Evolutionary conservation across 345 rosid genomes (phyloP), one percentile per base, ranked within the genome.

Genomic region (Litchi chinensis): DNA sequence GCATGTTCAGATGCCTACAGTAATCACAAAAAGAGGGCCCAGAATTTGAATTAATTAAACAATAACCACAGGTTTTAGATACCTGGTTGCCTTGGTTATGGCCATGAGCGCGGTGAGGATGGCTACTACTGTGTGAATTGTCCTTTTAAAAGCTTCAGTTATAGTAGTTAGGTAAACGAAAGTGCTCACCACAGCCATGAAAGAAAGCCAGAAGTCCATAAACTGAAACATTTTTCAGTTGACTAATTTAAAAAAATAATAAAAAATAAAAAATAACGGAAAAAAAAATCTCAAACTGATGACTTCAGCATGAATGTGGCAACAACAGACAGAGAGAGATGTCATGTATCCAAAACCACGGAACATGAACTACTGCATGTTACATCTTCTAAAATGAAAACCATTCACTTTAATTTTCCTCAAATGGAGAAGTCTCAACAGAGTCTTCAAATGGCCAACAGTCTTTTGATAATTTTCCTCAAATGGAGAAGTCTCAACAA

Each of bases 191-290:
- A 96, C 95, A 54, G 97, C 99, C 97, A 96, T 91, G 90, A 96
- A 96, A 63, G 99, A 96, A 75, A 96, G 98, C 99, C 99, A 96
- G 78, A 96, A 96, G 86, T 94, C 99, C 98, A 96, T 89, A 86
- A 96, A 96, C 98, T 96, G 97, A 85, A 86, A 82, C 82, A 81
- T 68, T 37, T 82, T 8, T 77, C 71, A 65, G 41, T 65, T 22
- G 78, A 71, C 44, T 39, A 64, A 15, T 52, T 56, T 82, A 56
- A 81, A 81, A 56, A 40, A 32, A 32, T 1, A 32, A 32, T 0
- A 32, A 2, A 32, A 32, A 32, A 32, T n/a, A n/a, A n/a, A n/a
- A n/a, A n/a, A n/a, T n/a, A n/a, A n/a, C n/a, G n/a, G n/a, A n/a
- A n/a, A 2, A 32, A 32, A 32, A 32, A 32, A 79, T 79, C 56